Evolutionary conservation across 179 eudicot genomes (phyloP).

Genomic region (Patellifolia procumbens): DNA sequence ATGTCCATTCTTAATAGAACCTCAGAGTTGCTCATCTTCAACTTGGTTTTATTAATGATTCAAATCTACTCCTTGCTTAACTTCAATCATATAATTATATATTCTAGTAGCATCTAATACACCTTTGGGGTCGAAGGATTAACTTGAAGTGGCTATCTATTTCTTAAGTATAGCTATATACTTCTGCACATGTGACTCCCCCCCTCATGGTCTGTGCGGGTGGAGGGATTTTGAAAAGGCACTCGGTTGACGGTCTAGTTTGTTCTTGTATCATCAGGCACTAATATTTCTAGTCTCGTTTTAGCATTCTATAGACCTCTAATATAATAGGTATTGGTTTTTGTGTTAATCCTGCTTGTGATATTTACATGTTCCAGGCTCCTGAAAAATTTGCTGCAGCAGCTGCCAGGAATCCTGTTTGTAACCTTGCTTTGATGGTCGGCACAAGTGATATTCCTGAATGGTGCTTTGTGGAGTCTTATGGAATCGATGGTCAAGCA

Average conservation of each 20-base stretch:
- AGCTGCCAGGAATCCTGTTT: conserved; percentile 86
- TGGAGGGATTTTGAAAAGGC: neutral
- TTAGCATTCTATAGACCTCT: neutral
- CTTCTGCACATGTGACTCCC: neutral
- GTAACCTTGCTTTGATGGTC: conserved; percentile 84
- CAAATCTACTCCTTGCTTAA: too few species aligned
- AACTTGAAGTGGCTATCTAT: neutral
- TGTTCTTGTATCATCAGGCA: neutral
- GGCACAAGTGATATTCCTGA: conserved; percentile 93
- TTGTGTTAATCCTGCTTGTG: neutral
- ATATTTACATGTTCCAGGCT: conserved; percentile 50
- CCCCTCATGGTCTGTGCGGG: neutral
- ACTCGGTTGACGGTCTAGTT: neutral
- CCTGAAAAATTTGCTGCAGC: conserved; percentile 88
- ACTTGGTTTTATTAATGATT: too few species aligned
- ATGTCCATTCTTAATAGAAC: too few species aligned
- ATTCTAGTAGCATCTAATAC: neutral
- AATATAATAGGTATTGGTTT: neutral
- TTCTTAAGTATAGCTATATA: neutral
- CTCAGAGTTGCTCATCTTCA: too few species aligned
- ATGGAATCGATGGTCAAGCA: conserved; percentile 58
- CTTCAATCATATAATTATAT: too few species aligned
- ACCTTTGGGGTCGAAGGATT: neutral
- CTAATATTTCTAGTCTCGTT: neutral
- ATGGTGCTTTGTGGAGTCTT: conserved; percentile 84